These are phyloP conservation scores for Bryum argenteum DNA, from an alignment of 225 moss, liverwort and hornwort species.

Conservation along the genomic window DNA sequence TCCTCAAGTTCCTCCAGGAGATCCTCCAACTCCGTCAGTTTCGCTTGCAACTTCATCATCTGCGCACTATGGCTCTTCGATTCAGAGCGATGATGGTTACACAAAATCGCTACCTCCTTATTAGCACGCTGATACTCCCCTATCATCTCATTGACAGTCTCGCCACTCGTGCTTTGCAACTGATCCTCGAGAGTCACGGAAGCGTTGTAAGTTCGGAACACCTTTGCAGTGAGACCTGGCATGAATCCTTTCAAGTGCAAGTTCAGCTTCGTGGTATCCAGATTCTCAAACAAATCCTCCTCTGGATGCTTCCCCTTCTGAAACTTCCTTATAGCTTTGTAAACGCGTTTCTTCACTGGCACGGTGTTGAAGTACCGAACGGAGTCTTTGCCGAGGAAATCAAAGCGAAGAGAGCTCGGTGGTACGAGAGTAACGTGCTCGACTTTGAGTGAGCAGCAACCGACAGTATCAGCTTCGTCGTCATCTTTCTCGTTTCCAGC, in stretches of 20 bases:
- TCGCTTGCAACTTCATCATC: constrained; percentile 89
- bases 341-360: constrained; percentile 87
- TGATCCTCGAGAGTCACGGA: constrained; percentile 81
- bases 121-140: constrained; percentile 98
- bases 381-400: constrained; percentile 96
- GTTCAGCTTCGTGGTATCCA: constrained; percentile 92
- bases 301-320: constrained; percentile 82
- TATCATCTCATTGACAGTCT: constrained; percentile 59
- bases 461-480: constrained; percentile 95
- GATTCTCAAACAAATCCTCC: constrained; percentile 80
- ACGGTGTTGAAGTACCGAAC: constrained; percentile 95
- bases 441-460: constrained; percentile 95
- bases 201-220: constrained; percentile 97
- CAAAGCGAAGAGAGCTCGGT: constrained; percentile 91
- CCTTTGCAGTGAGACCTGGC: constrained; percentile 92
- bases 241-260: constrained; percentile 92
- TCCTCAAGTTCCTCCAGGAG: constrained; percentile 68
- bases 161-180: constrained; percentile 75
- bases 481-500: constrained; percentile 99
- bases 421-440: constrained; percentile 88
- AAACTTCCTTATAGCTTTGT: constrained; percentile 84
- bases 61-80: constrained; percentile 89
- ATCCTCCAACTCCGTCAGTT: constrained; percentile 80
- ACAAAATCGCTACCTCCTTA: constrained; percentile 95
- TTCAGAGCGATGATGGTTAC: constrained; percentile 95